phyloP scores from a whole-genome alignment of 2,329 filamentous ascomycete genomes.

The Hypoxylon sp. region DNA sequence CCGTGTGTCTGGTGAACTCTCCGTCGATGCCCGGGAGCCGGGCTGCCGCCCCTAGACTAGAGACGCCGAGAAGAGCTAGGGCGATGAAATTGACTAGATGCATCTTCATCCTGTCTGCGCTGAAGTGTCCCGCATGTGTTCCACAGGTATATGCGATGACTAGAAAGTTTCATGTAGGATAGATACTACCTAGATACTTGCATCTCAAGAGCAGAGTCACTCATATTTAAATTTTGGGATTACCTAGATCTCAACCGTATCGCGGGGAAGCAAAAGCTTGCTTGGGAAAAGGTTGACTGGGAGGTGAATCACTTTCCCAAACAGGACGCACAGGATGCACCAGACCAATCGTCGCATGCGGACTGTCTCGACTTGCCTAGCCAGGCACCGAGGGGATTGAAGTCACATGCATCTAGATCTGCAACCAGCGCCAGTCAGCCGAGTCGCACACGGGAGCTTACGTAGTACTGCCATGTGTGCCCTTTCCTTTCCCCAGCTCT shows the following conservation, averaged over 20 bases:
- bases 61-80: neutral
- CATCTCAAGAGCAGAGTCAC: neutral
- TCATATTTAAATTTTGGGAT: neutral
- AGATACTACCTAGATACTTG: too few species aligned
- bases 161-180: too few species aligned
- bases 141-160: too few species aligned
- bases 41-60: neutral
- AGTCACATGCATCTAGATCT: slow-evolving; percentile 21
- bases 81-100: neutral
- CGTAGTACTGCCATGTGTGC: neutral
- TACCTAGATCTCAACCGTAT: neutral
- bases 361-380: slow-evolving; percentile 16
- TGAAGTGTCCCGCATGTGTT: neutral
- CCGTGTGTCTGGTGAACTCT: slow-evolving; percentile 4
- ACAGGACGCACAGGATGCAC: slow-evolving; percentile 2
- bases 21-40: slow-evolving; percentile 11
- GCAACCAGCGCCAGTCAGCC: slow-evolving; percentile 7
- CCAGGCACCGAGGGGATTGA: too few species aligned
- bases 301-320: slow-evolving; percentile 20
- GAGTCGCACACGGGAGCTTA: neutral
- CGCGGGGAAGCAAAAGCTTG: neutral
- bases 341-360: slow-evolving; percentile 10
- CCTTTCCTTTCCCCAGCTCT: neutral
- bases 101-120: slow-evolving; percentile 4
- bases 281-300: neutral